Base-by-base conservation (phyloP, 371 early-diverging fungal genomes). In the Mortierella sp. region DNA sequence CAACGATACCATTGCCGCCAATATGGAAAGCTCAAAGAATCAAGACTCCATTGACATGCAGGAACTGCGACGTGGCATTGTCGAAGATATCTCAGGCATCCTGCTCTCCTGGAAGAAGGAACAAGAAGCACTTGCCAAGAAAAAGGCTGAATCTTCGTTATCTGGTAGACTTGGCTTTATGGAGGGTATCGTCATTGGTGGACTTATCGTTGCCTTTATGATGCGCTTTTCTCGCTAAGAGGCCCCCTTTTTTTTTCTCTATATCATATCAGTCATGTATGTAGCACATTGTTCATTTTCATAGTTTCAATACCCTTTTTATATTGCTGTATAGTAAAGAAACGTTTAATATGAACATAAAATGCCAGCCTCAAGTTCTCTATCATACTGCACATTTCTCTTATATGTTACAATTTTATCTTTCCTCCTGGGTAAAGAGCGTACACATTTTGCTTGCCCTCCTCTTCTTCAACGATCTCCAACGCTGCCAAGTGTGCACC, bases 151-250 rank as follows among this genome's bases (percentile, higher is more conserved):
- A 41, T 58, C 79, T n/a, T 58, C 67, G 0, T 65, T 72, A 11
- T 28, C 21, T 19, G 66, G 78, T 16, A 57, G 75, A 19, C 75
- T 80, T 3, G 80, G 80, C 3, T 80, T 80, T 52, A 80, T 71
- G 63, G 80, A 80, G 48, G 80, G 80, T 21, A 71, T 80, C 5
- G 71, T 80, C 58, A 74, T 80, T 50, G 80, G 80, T 1, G 80
- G 80, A 48, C 28, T 80, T 43, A 32, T 80, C 24, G 80, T 80
- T 55, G 80, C 80, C 62, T 80, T 80, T 59, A 71, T 80, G 74
- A 58, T 80, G 65, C 69, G 75, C 33, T 80, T 80, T 38, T 71
- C 75, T 11, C 80, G 80, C 24, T 80, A 60, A 58, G 16, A 22
- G 10, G 16, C 32, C 21, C 50, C 16, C 16, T 50, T 1, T 50